These are phyloP conservation scores for Paragyromitra xinjiangensis DNA, from an alignment of 495 filamentous ascomycete species.

Conservation along the genomic window DNA sequence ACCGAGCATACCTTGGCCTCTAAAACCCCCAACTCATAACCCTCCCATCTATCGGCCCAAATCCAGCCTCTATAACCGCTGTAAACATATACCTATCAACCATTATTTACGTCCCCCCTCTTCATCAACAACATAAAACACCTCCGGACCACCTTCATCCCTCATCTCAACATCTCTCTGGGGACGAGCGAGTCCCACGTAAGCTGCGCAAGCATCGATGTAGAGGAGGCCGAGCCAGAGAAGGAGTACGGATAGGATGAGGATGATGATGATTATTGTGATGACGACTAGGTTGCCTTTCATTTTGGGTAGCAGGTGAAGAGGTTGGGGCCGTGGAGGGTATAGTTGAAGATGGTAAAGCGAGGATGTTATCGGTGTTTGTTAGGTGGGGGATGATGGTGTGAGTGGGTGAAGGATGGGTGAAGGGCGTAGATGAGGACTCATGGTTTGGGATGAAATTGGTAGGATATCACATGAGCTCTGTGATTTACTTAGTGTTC, in stretches of 20 bases:
- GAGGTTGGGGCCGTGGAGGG: neutral
- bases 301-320: neutral
- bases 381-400: too few species aligned
- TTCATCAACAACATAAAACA: conserved; percentile 10
- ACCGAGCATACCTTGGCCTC: neutral
- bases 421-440: too few species aligned
- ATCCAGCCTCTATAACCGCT: neutral
- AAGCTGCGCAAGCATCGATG: conserved; percentile 37
- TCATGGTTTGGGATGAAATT: too few species aligned
- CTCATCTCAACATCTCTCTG: neutral
- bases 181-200: neutral
- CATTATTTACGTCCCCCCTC: neutral
- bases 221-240: conserved; percentile 31
- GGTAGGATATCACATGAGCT: too few species aligned
- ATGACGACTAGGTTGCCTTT: conserved; percentile 19
- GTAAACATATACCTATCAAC: neutral
- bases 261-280: conserved; percentile 18
- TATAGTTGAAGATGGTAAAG: neutral
- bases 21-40: too few species aligned
- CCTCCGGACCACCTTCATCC: neutral
- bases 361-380: neutral
- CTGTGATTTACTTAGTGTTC: too few species aligned
- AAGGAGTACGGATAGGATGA: conserved; percentile 4
- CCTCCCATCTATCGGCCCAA: neutral
- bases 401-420: too few species aligned